phyloP scores from a whole-genome alignment of 306 rosid species.

The Corylus avellana region DNA sequence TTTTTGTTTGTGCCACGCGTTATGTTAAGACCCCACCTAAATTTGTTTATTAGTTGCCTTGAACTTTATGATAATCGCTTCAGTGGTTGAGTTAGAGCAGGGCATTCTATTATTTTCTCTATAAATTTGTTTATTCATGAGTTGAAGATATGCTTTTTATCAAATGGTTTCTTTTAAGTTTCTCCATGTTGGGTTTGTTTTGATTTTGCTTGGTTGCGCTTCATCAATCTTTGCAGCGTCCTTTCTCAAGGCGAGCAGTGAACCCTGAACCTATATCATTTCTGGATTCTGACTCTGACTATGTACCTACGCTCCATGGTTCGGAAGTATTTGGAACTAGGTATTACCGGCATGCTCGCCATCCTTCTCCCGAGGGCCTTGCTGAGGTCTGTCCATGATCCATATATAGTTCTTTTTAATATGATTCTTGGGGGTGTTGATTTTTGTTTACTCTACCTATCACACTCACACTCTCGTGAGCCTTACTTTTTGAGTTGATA shows the following conservation, averaged over 20 bases:
- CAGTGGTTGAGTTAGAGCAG: constrained; percentile 17
- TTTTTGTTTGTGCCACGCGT: not conserved
- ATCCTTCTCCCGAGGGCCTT: constrained; percentile 65
- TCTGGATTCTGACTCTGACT: constrained; percentile 64
- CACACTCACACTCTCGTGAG: not conserved
- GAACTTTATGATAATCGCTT: not conserved
- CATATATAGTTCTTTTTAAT: not conserved
- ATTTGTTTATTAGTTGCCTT: not conserved
- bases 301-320: constrained; percentile 39
- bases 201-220: constrained; percentile 12
- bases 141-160: not conserved
- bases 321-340: constrained; percentile 59
- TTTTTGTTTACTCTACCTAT: not conserved
- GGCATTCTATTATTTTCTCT: not conserved
- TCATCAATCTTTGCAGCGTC: constrained; percentile 58
- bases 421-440: not conserved
- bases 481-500: not conserved
- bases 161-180: not conserved
- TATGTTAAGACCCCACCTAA: constrained; percentile 25
- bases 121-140: constrained; percentile 12
- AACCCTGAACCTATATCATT: constrained; percentile 56
- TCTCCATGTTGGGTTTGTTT: constrained; percentile 17
- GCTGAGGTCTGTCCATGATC: constrained; percentile 63
- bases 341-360: constrained; percentile 59
- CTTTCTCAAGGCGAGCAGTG: constrained; percentile 57